Evolutionary conservation across 1,139 yeast species (phyloP).

Genomic region (Ogataea hybrid): DNA sequence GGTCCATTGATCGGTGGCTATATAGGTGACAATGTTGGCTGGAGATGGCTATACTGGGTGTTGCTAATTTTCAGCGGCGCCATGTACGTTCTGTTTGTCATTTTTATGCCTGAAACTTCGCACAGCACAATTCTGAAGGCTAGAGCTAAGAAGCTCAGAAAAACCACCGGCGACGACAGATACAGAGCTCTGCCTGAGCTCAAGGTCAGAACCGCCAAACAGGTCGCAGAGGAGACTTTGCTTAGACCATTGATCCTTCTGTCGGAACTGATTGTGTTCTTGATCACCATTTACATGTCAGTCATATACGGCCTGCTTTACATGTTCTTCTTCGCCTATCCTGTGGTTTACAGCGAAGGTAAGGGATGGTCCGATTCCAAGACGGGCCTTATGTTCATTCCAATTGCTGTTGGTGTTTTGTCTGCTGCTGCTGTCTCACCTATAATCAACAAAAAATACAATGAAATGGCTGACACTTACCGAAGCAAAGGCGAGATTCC

Average conservation of each 20-base stretch:
- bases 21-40: constrained; percentile 61
- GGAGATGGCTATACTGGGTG: constrained; percentile 81
- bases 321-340: constrained; percentile 68
- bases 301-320: constrained; percentile 55
- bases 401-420: constrained; percentile 66
- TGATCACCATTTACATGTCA: constrained; percentile 60
- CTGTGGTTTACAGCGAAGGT: constrained; percentile 63
- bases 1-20: constrained; percentile 71
- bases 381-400: constrained; percentile 71
- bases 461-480: constrained; percentile 47
- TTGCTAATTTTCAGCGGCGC: constrained; percentile 56
- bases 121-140: constrained; percentile 48
- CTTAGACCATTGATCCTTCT: constrained; percentile 50
- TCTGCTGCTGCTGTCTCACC: constrained; percentile 53
- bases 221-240: constrained; percentile 48
- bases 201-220: constrained; percentile 39
- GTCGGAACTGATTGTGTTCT: constrained; percentile 53
- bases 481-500: constrained; percentile 53
- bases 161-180: constrained; percentile 51
- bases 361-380: constrained; percentile 59
- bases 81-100: constrained; percentile 41
- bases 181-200: constrained; percentile 50
- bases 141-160: constrained; percentile 54
- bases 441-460: constrained; percentile 57
- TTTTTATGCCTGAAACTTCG: constrained; percentile 57